Base-by-base conservation (phyloP, 2,329 filamentous ascomycete species). In the Cercospora janseana region DNA sequence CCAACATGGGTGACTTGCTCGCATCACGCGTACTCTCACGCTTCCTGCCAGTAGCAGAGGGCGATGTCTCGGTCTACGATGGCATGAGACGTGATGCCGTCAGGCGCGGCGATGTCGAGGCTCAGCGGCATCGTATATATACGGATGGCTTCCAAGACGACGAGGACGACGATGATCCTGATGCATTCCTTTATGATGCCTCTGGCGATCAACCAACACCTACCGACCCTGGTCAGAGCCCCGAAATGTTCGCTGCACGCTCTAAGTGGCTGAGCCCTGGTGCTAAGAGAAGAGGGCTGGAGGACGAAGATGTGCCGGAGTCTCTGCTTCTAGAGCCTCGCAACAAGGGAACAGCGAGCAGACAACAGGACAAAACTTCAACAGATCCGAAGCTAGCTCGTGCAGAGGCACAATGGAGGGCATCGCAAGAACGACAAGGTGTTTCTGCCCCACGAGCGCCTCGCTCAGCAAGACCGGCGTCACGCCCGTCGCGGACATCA, bases 221-320 rank as follows among this genome's bases (percentile, higher is more conserved):
- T 4, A 57, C 51, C 20, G 73, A 79, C 59, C 72, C 71, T 13
- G 69, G 70, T 12, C 70, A 71, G 18, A 79, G 75, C 57, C 73
- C 76, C 7, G 45, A 51, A 34, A 52, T 53, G 40, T 46, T 56
- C 15, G 50, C 54, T 15, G 47, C 44, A 68, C 37, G 72, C 72
- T 63, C 65, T 32, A 65, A 63, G 41, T 72, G 71, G 71, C 68
- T 69, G 57, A 66, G 67, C 31, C 57, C 66, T 7, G 45, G 54
- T 23, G 31, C 49, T 8, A 59, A 58, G 51, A 66, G 52, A 26
- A 56, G 60, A 37, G 46, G 59, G 24, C 78, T 81, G 41, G 75
- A 78, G 27, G 79, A 83, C 59, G 79, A 82, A 43, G 81, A 84
- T 59, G 82, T 86, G 2, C 82, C 82, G 2, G 76, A 77, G 47